These are phyloP conservation scores for Triadica sebifera DNA, from an alignment of 345 rosid genomes.

Conservation along the genomic window DNA sequence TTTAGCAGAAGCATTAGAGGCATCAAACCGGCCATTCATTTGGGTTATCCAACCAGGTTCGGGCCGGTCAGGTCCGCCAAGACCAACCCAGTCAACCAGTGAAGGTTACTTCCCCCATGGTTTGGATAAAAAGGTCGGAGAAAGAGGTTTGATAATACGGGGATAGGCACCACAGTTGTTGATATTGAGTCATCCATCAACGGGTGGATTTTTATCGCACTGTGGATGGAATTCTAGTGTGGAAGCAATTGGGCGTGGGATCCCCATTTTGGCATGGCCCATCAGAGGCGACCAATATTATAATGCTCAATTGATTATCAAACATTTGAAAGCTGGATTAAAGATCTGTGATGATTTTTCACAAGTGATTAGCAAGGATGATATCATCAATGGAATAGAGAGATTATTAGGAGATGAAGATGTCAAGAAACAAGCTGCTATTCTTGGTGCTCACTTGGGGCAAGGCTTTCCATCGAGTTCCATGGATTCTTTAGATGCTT, in stretches of 20 bases:
- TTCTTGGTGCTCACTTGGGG: slow-evolving; percentile 16
- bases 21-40: slow-evolving; percentile 19
- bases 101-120: slow-evolving; percentile 15
- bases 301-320: slow-evolving; percentile 41
- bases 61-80: slow-evolving; percentile 15
- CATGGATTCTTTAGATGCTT: slow-evolving; percentile 23
- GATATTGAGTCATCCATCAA: slow-evolving; percentile 46
- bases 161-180: slow-evolving; percentile 58
- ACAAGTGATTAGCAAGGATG: slow-evolving; percentile 15
- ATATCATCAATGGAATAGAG: slow-evolving; percentile 26
- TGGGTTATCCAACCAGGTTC: slow-evolving; percentile 29
- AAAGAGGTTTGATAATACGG: slow-evolving; percentile 37
- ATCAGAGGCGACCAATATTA: slow-evolving; percentile 49
- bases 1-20: slow-evolving; percentile 31
- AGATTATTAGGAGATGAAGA: slow-evolving; percentile 22
- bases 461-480: slow-evolving; percentile 38
- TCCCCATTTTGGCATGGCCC: slow-evolving; percentile 51
- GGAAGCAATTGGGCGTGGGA: slow-evolving; percentile 47
- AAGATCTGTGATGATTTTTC: slow-evolving; percentile 26
- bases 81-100: not conserved
- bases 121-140: slow-evolving; percentile 25
- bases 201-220: slow-evolving; percentile 48
- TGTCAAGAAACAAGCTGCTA: slow-evolving; percentile 17
- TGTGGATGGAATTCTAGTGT: slow-evolving; percentile 57
- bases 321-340: slow-evolving; percentile 36